Base-by-base conservation (phyloP, 495 filamentous ascomycete species). In the Durotheca rogersii region DNA sequence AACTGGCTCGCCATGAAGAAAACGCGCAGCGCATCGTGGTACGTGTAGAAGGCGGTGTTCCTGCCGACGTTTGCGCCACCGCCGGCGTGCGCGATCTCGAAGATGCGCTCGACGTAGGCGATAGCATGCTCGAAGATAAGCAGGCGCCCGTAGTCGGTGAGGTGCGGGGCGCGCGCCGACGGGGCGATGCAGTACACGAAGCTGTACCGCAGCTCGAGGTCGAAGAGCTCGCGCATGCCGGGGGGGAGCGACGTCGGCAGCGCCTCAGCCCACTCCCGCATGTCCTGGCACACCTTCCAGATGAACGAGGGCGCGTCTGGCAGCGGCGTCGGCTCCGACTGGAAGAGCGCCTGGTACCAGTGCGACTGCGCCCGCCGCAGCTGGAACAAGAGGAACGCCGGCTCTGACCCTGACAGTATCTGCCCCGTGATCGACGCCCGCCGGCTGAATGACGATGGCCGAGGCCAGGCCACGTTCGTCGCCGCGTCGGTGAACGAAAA, bases 401-500 rank as follows among this genome's bases (percentile, higher is more conserved):
- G 65, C 54, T 79, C 70, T 58, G 78, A 51, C 64, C 76, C 56
- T 58, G 72, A 66, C 9, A 66, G 50, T 68, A 81, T 58, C 68
- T 72, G 61, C 2, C 64, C 73, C 2, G 51, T 58, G 20, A 61
- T 60, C 1, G 60, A 63, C 25, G 53, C 64, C 67, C 58, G 70
- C 35, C 44, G 72, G 59, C 49, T 60, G 32, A 63, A 63, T 2
- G 58, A 67, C 30, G 43, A 63, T 15, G 54, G 65, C 51, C 67
- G 60, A 6, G 76, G 69, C 53, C 87, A 71, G 7, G 70, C 76
- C 29, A 94, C 89, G 52, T 84, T 82, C 1, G 84, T 78, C n/a
- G 89, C 86, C 30, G 87, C 88, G 64, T 97, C 92, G 0, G 88
- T 89, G 63, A 97, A 93, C 3, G 92, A 94, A 65, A 95, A 95